Conservation (phyloP, 768 basidiomycete genomes). For the Termitomyces bulborhizus region DNA sequence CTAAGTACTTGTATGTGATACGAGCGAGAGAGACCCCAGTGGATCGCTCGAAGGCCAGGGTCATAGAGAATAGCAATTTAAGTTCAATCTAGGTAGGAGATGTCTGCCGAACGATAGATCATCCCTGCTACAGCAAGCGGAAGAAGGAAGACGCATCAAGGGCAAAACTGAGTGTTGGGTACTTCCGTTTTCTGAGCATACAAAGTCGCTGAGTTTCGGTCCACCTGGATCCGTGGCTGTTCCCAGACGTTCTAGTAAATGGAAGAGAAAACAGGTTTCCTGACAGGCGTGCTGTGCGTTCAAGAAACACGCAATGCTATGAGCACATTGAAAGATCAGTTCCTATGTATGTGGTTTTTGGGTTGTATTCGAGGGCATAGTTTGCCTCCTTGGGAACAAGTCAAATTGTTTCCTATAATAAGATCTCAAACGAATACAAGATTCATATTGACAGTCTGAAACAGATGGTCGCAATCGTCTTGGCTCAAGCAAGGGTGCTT, state of each 20-base stretch:
- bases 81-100: not conserved
- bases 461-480: constrained; percentile 8
- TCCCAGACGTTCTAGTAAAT: not conserved
- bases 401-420: not conserved
- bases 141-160: not conserved
- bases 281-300: not conserved
- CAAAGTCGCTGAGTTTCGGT: constrained; percentile 1
- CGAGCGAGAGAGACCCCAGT: not conserved
- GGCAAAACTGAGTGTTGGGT: not conserved
- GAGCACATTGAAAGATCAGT: not conserved
- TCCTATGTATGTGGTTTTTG: not conserved
- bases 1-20: not conserved
- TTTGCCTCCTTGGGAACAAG: not conserved
- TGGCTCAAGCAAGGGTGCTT: not conserved
- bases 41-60: not conserved
- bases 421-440: not conserved
- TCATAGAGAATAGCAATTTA: constrained; percentile 1
- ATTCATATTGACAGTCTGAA: not conserved
- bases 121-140: not conserved
- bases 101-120: not conserved
- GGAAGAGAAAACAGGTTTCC: too few species aligned
- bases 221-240: not conserved
- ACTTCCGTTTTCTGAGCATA: not conserved
- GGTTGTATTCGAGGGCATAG: not conserved
- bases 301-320: not conserved